Evolutionary conservation across 78 protist genomes (phyloP).

Genomic region (Protostelium mycophagum): DNA sequence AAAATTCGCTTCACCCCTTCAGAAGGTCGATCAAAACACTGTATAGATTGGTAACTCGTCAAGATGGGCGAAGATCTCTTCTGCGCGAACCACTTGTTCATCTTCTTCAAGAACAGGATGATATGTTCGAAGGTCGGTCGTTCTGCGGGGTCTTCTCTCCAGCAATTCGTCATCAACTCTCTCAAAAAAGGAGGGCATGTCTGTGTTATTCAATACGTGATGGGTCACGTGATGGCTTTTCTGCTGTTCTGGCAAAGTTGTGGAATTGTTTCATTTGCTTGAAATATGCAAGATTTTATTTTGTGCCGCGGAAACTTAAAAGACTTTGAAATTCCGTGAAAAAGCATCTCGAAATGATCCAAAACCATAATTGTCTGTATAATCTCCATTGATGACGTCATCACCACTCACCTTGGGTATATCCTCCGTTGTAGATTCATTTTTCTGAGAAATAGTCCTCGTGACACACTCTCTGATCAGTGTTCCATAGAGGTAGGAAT

Average conservation of each 20-base stretch:
- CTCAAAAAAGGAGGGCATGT: neutral
- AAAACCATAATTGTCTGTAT: no score
- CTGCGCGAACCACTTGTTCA: neutral
- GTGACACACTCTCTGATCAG: neutral
- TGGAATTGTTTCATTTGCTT: no score
- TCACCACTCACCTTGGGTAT: neutral
- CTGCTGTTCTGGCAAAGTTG: no score
- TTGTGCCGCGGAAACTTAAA: no score
- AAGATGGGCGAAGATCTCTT: neutral
- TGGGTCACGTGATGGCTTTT: neutral
- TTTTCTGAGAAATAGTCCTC: neutral
- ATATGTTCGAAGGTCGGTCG: neutral
- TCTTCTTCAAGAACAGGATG: neutral
- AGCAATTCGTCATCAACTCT: neutral
- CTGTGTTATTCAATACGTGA: neutral
- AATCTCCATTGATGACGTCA: no score
- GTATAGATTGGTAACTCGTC: neutral
- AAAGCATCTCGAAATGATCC: no score
- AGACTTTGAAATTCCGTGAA: no score
- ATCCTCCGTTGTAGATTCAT: neutral
- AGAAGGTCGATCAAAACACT: neutral
- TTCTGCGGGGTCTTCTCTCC: neutral
- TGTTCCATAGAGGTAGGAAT: neutral
- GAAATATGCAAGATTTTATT: no score
- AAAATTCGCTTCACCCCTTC: neutral